Percentiles rank a stretch among this genome's conserved stretches.
Evolutionary conservation across 2,329 filamentous ascomycete species (phyloP).

Genomic region (Chrysoporthe cubensis): DNA sequence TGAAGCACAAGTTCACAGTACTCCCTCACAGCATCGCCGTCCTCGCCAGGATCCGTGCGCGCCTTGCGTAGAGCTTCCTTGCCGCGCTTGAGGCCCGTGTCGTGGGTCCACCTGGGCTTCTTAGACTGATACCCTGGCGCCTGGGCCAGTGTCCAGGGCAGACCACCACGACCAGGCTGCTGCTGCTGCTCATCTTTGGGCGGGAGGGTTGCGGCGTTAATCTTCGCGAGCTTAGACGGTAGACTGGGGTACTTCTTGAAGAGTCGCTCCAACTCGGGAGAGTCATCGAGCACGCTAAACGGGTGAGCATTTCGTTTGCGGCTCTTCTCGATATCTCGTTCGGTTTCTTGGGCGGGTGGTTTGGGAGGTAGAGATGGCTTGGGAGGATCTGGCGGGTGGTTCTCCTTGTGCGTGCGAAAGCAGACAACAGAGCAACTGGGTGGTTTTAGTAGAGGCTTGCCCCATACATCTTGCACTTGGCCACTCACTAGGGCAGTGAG

Average conservation of each 20-base stretch:
- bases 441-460: constrained; percentile 13
- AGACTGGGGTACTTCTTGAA: constrained; percentile 59
- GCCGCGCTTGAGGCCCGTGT: constrained; percentile 61
- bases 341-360: constrained; percentile 25
- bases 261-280: constrained; percentile 52
- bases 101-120: constrained; percentile 57
- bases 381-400: constrained; percentile 36
- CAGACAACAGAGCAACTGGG: constrained; percentile 63
- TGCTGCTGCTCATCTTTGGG: constrained; percentile 36
- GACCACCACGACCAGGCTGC: constrained; percentile 21
- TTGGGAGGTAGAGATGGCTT: constrained; percentile 22
- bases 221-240: constrained; percentile 49
- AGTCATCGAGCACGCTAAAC: constrained; percentile 56
- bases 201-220: constrained; percentile 54
- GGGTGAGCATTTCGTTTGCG: constrained; percentile 41
- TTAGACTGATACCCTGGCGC: constrained; percentile 38
- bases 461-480: constrained; percentile 43
- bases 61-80: constrained; percentile 57
- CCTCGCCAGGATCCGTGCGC: constrained; percentile 53
- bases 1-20: constrained; percentile 61
- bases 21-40: constrained; percentile 63
- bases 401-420: constrained; percentile 41
- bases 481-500: constrained; percentile 58
- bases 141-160: constrained; percentile 31
- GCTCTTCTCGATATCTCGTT: constrained; percentile 23